These are phyloP conservation scores for Populus hybrid DNA, from an alignment of 441 rosid genomes.

Conservation along the genomic window DNA sequence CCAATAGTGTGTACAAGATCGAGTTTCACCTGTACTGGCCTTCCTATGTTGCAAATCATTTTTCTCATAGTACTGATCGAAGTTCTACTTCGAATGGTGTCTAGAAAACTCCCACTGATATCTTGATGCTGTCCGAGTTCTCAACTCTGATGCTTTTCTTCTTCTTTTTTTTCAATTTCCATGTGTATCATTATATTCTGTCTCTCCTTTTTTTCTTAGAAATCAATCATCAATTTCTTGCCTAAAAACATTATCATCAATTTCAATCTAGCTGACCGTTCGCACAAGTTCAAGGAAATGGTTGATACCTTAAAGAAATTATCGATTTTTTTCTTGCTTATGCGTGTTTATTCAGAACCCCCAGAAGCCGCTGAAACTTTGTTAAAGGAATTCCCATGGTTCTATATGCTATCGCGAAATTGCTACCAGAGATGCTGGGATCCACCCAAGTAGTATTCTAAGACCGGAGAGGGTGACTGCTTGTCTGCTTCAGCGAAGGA, in stretches of 20 bases:
- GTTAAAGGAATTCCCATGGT: background rate
- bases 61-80: background rate
- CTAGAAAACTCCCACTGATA: too few relatives aligned
- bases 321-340: background rate
- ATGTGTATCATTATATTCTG: too few relatives aligned
- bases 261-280: too few relatives aligned
- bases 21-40: slow-evolving; percentile 40
- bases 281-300: too few relatives aligned
- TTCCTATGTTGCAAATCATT: slow-evolving; percentile 21
- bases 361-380: background rate
- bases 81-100: too few relatives aligned
- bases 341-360: background rate
- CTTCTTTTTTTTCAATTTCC: background rate
- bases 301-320: too few relatives aligned
- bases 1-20: slow-evolving; percentile 24
- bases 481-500: background rate
- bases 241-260: background rate
- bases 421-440: too few relatives aligned
- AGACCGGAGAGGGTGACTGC: background rate
- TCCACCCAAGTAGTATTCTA: too few relatives aligned
- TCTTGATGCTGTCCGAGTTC: background rate
- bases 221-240: background rate
- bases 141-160: background rate
- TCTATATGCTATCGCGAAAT: background rate
- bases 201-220: too few relatives aligned